Conservation (phyloP, 176 grass and related monocot species). For the Carex myosuroides region DNA sequence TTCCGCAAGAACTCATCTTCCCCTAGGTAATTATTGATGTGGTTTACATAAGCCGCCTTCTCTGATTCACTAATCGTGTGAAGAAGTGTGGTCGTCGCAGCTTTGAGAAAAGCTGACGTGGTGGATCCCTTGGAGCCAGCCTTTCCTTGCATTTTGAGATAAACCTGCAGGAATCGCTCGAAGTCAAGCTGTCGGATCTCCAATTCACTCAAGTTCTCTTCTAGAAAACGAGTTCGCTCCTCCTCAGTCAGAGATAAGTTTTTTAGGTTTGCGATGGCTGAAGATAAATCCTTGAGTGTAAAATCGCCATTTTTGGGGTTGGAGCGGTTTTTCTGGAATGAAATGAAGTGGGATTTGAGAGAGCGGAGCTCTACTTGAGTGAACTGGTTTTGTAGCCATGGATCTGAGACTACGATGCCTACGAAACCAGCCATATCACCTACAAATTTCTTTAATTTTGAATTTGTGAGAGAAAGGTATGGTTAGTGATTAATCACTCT, state of each 20-base stretch:
- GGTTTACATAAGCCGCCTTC: conserved; percentile 84
- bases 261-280: conserved; percentile 31
- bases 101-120: conserved; percentile 58
- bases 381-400: conserved; percentile 76
- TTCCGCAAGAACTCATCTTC: conserved; percentile 66
- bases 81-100: conserved; percentile 85
- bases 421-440: conserved; percentile 16
- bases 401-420: conserved; percentile 52
- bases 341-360: conserved; percentile 35
- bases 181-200: conserved; percentile 46
- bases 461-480: background rate
- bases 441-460: background rate
- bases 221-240: conserved; percentile 45
- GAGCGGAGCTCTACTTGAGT: conserved; percentile 71
- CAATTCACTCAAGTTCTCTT: conserved; percentile 42
- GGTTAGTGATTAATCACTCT: background rate
- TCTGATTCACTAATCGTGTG: conserved; percentile 96
- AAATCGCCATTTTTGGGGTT: conserved; percentile 28
- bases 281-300: conserved; percentile 51
- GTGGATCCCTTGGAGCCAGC: conserved; percentile 31
- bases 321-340: background rate
- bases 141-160: conserved; percentile 69
- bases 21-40: conserved; percentile 79
- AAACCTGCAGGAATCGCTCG: conserved; percentile 74
- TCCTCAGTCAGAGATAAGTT: conserved; percentile 34